Evolutionary conservation across 23 red algal species (phyloP).

Genomic region (Gracilaria domingensis): DNA sequence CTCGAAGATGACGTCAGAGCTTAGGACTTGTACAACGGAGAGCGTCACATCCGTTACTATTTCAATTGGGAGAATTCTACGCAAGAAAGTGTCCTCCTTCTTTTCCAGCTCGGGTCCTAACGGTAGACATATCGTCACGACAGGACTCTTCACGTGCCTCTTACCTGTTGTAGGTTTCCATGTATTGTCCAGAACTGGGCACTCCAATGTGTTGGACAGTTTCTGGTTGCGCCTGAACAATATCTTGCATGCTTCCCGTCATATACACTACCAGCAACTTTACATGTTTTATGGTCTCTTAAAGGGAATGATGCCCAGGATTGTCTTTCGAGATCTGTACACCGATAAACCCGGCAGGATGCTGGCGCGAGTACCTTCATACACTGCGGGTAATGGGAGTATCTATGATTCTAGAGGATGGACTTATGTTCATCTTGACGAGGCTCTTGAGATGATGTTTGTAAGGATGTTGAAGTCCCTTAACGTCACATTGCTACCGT

Average conservation of each 20-base stretch:
- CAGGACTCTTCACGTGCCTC: background rate
- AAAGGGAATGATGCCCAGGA: background rate
- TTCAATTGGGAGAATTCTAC: too few species aligned
- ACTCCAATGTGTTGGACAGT: background rate
- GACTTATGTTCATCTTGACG: background rate
- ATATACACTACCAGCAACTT: slow-evolving; percentile 26
- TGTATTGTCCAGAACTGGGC: background rate
- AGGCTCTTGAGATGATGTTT: background rate
- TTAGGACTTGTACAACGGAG: too few species aligned
- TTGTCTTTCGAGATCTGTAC: background rate
- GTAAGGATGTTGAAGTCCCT: background rate
- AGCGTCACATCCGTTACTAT: too few species aligned
- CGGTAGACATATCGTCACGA: slow-evolving; percentile 4
- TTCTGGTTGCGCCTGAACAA: slow-evolving; percentile 26
- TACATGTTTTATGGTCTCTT: slow-evolving; percentile 23
- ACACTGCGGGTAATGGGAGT: background rate
- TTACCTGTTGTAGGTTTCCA: slow-evolving; percentile 14
- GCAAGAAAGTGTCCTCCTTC: too few species aligned
- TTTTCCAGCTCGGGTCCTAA: background rate
- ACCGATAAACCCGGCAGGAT: background rate
- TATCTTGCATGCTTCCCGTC: background rate
- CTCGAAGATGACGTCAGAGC: too few species aligned
- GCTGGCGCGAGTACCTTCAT: background rate
- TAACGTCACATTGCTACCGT: background rate
- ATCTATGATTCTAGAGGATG: background rate